Conservation (phyloP, 2,329 filamentous ascomycete species). For the Diaporthe vaccinii region DNA sequence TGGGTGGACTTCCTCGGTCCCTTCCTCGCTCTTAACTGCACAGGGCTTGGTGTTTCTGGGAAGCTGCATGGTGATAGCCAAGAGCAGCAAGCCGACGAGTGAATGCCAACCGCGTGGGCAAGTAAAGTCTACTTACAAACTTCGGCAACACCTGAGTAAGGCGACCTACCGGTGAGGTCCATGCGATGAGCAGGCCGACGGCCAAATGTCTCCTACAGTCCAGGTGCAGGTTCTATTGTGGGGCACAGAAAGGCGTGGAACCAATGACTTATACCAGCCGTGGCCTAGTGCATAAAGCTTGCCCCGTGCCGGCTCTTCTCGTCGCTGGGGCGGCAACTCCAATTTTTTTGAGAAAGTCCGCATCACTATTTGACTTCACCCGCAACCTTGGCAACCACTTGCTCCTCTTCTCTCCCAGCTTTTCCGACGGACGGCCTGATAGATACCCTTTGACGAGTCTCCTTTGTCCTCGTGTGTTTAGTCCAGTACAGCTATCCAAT, state of each 20-base stretch:
- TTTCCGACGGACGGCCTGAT: constrained; percentile 41
- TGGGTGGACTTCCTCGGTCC: neutral
- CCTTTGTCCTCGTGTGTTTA: constrained; percentile 43
- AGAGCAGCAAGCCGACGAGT: neutral
- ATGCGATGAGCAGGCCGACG: neutral
- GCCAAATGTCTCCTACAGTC: neutral
- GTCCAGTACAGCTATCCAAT: constrained; percentile 49
- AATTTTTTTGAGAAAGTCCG: constrained; percentile 40
- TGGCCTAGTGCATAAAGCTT: constrained; percentile 34
- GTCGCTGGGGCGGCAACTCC: constrained; percentile 40
- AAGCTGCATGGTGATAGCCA: neutral
- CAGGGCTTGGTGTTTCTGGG: neutral
- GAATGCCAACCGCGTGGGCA: neutral
- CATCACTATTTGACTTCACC: constrained; percentile 31
- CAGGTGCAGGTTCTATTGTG: constrained; percentile 17
- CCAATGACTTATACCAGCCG: constrained; percentile 25
- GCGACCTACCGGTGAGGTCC: neutral
- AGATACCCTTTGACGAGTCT: constrained; percentile 45
- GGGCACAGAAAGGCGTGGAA: constrained; percentile 34
- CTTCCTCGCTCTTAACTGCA: too few species aligned
- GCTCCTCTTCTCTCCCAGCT: constrained; percentile 28
- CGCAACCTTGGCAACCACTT: constrained; percentile 17
- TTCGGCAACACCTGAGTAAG: neutral
- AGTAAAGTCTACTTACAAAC: neutral
- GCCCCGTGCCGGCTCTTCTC: constrained; percentile 39